Evolutionary conservation across 345 rosid species (phyloP).

Genomic region (Abelmoschus esculentus): DNA sequence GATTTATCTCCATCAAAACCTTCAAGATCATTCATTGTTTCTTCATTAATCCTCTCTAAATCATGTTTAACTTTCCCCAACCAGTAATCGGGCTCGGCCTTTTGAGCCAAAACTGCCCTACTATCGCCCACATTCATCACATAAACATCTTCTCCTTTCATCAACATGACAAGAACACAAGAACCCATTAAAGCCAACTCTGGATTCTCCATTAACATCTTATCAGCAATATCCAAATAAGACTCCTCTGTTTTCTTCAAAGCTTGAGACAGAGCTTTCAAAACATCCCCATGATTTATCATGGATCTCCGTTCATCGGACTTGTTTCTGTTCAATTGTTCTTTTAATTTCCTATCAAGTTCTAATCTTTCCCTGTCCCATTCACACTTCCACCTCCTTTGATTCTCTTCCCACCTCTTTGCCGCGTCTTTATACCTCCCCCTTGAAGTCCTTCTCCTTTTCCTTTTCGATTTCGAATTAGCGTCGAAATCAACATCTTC

Average conservation of each 20-base stretch:
- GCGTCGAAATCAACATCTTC: slow-evolving; percentile 26
- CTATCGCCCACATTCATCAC: slow-evolving; percentile 97
- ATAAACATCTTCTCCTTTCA: slow-evolving; percentile 95
- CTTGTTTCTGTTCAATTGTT: slow-evolving; percentile 31
- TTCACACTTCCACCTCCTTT: slow-evolving; percentile 65
- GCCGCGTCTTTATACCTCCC: slow-evolving; percentile 27
- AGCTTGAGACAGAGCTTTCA: slow-evolving; percentile 76
- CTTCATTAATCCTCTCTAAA: slow-evolving; percentile 82
- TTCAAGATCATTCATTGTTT: slow-evolving; percentile 61
- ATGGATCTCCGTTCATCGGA: slow-evolving; percentile 21
- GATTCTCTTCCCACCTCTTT: slow-evolving; percentile 62
- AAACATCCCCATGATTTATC: slow-evolving; percentile 56
- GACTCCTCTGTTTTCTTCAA: slow-evolving; percentile 82
- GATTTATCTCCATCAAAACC: slow-evolving; percentile 34
- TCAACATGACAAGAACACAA: slow-evolving; percentile 84
- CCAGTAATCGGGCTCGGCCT: slow-evolving; percentile 57
- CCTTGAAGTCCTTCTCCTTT: slow-evolving; percentile 27
- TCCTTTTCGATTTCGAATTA: slow-evolving; percentile 25
- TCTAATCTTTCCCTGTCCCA: slow-evolving; percentile 64
- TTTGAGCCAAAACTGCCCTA: slow-evolving; percentile 80
- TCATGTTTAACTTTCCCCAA: slow-evolving; percentile 63
- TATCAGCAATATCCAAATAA: slow-evolving; percentile 74
- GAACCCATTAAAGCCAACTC: slow-evolving; percentile 96
- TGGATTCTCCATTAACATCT: slow-evolving; percentile 78
- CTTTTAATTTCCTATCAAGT: slow-evolving; percentile 61